A percentile compares a stretch with the other conserved stretches of the same genome.
Conservation (phyloP, 2,329 filamentous ascomycete genomes). For the Emericellopsis atlantica region DNA sequence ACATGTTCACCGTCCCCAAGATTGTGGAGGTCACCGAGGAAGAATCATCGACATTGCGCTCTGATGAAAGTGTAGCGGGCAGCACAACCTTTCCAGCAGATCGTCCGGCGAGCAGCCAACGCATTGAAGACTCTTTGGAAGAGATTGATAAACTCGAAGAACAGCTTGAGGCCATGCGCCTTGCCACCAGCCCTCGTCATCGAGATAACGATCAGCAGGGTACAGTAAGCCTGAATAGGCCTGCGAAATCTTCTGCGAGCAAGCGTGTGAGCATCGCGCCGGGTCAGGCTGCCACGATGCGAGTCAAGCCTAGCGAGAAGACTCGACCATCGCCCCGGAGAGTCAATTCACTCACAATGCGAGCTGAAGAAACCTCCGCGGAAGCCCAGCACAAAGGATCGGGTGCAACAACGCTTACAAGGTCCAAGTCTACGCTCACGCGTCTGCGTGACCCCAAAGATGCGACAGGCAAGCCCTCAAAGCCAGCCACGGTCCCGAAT, state of each 20-base stretch:
- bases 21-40: slow-evolving; percentile 16
- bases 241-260: background rate
- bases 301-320: slow-evolving; percentile 23
- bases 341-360: slow-evolving; percentile 24
- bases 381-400: slow-evolving; percentile 3
- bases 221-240: slow-evolving; percentile 13
- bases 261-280: slow-evolving; percentile 16
- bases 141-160: slow-evolving; percentile 50
- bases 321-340: slow-evolving; percentile 26
- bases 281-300: slow-evolving; percentile 23
- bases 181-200: slow-evolving; percentile 19
- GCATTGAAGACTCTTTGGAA: slow-evolving; percentile 53
- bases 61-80: slow-evolving; percentile 15
- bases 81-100: slow-evolving; percentile 13
- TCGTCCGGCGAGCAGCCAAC: slow-evolving; percentile 14
- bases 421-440: slow-evolving; percentile 7
- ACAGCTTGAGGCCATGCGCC: slow-evolving; percentile 40
- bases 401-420: slow-evolving; percentile 5
- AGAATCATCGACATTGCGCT: slow-evolving; percentile 18
- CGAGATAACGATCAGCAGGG: slow-evolving; percentile 3
- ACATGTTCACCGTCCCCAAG: slow-evolving; percentile 7
- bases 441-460: slow-evolving; percentile 22
- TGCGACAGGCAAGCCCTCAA: slow-evolving; percentile 33
- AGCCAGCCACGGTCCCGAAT: slow-evolving; percentile 37
- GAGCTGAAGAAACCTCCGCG: slow-evolving; percentile 9